Percentiles rank a stretch among this genome's conserved stretches.
Evolutionary conservation across 2,329 filamentous ascomycete species (phyloP).

Genomic region (Botryotinia globosa): DNA sequence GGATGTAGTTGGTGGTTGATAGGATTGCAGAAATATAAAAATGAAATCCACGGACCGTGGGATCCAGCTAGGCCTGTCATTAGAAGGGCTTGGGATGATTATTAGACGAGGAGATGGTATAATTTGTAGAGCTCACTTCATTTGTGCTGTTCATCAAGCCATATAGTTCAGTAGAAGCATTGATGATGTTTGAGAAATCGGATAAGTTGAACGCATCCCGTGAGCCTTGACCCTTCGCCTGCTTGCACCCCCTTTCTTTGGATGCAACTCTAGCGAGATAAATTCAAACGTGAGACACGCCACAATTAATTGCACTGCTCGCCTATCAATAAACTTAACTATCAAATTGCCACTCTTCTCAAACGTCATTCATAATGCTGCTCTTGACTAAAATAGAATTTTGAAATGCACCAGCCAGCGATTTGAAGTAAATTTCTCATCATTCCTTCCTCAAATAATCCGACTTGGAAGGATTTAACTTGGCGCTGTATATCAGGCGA

Average conservation of each 20-base stretch:
- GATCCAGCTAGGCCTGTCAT: slow-evolving; percentile 90
- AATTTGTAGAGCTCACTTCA: not conserved
- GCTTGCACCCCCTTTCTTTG: not conserved
- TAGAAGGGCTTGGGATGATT: slow-evolving; percentile 42
- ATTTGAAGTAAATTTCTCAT: not conserved
- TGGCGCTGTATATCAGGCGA: not conserved
- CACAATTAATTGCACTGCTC: not conserved
- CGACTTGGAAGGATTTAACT: not conserved
- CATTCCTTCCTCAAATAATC: not conserved
- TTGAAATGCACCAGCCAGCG: not conserved
- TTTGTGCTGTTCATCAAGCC: not conserved
- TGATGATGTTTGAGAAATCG: not conserved
- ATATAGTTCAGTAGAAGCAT: not conserved
- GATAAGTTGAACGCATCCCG: not conserved
- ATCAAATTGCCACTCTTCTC: not conserved
- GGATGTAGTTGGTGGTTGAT: slow-evolving; percentile 98
- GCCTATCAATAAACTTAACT: not conserved
- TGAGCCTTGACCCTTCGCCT: not conserved
- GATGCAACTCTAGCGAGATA: not conserved
- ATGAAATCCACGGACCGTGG: slow-evolving; percentile 97
- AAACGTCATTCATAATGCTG: not conserved
- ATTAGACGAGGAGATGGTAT: not conserved
- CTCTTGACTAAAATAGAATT: not conserved
- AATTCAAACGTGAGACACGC: not conserved
- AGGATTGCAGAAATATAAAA: slow-evolving; percentile 96